A percentile compares a stretch with the other conserved stretches of the same genome.
phyloP scores from a whole-genome alignment of 2,329 filamentous ascomycete species.

The Ceratocystiopsis brevicomis region DNA sequence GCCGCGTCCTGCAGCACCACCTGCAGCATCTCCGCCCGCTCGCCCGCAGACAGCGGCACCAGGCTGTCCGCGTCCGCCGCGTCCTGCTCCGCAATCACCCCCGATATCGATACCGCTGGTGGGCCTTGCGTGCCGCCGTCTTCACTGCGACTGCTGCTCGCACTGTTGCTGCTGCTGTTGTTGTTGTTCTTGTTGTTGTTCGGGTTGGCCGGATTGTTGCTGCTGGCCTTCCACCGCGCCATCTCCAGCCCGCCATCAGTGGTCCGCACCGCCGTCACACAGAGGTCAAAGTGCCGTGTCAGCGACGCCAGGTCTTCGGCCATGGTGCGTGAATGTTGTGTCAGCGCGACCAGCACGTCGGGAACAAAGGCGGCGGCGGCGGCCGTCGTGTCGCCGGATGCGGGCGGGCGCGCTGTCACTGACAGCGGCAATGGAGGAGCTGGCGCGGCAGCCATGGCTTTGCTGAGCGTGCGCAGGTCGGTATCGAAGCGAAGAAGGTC shows the following conservation, averaged over 20 bases:
- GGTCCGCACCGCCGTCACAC: conserved; percentile 75
- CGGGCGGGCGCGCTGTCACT: conserved; percentile 11
- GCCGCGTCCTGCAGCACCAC: conserved; percentile 57
- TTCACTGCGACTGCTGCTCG: conserved; percentile 34
- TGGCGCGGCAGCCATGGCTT: conserved; percentile 28
- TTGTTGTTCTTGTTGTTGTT: background rate
- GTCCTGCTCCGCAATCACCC: conserved; percentile 42
- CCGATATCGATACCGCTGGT: conserved; percentile 38
- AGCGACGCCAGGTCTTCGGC: conserved; percentile 63
- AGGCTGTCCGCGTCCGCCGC: conserved; percentile 23
- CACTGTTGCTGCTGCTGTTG: background rate
- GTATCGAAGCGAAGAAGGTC: conserved; percentile 59
- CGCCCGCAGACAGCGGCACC: conserved; percentile 54
- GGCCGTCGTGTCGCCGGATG: background rate
- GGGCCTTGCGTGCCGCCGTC: conserved; percentile 15
- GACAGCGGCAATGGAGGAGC: conserved; percentile 12
- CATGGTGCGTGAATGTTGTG: conserved; percentile 63
- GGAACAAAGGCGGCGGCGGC: conserved; percentile 17
- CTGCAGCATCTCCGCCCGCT: conserved; percentile 64
- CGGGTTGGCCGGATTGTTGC: background rate
- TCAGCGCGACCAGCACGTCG: conserved; percentile 40
- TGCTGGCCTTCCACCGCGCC: conserved; percentile 46
- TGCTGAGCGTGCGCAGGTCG: conserved; percentile 48
- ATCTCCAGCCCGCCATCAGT: conserved; percentile 63
- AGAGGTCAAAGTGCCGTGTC: conserved; percentile 79